These are phyloP conservation scores for Leccinum incarnatum DNA, from an alignment of 768 basidiomycete species.

Conservation along the genomic window DNA sequence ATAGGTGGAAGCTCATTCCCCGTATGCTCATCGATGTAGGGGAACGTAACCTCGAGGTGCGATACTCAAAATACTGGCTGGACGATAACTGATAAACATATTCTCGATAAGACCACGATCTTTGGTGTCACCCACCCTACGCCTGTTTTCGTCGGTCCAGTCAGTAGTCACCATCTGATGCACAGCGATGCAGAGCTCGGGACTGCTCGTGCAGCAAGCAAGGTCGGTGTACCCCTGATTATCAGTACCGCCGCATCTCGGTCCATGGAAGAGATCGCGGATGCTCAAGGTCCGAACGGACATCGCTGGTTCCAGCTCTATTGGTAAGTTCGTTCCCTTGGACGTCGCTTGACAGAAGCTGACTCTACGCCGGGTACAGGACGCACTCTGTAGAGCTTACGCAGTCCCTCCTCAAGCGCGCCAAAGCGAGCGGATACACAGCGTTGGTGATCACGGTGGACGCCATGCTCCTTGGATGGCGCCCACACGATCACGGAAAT, in stretches of 20 bases:
- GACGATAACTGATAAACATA: background rate
- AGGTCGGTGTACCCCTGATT: slow-evolving; percentile 43
- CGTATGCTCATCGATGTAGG: slow-evolving; percentile 53
- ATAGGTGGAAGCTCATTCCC: slow-evolving; percentile 54
- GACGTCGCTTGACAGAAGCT: background rate
- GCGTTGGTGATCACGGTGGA: slow-evolving; percentile 48
- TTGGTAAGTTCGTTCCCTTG: slow-evolving; percentile 26
- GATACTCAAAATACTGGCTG: background rate
- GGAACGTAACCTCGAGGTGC: slow-evolving; percentile 49
- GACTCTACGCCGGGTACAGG: slow-evolving; percentile 23
- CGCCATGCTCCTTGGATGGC: slow-evolving; percentile 42
- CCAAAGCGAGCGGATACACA: slow-evolving; percentile 40
- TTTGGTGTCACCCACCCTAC: slow-evolving; percentile 41
- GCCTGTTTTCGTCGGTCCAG: slow-evolving; percentile 53
- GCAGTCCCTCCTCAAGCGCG: slow-evolving; percentile 41
- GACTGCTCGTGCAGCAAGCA: slow-evolving; percentile 42
- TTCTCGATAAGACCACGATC: slow-evolving; percentile 52
- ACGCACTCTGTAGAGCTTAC: slow-evolving; percentile 38
- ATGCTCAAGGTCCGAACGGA: slow-evolving; percentile 40
- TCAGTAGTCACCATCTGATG: slow-evolving; percentile 55
- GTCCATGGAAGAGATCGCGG: slow-evolving; percentile 48
- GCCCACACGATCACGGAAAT: slow-evolving; percentile 40
- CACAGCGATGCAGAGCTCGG: slow-evolving; percentile 43
- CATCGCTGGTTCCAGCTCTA: slow-evolving; percentile 53
- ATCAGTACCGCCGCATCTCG: slow-evolving; percentile 35